Base-by-base conservation (phyloP, 495 filamentous ascomycete genomes). In the Chaetomium fimeti region DNA sequence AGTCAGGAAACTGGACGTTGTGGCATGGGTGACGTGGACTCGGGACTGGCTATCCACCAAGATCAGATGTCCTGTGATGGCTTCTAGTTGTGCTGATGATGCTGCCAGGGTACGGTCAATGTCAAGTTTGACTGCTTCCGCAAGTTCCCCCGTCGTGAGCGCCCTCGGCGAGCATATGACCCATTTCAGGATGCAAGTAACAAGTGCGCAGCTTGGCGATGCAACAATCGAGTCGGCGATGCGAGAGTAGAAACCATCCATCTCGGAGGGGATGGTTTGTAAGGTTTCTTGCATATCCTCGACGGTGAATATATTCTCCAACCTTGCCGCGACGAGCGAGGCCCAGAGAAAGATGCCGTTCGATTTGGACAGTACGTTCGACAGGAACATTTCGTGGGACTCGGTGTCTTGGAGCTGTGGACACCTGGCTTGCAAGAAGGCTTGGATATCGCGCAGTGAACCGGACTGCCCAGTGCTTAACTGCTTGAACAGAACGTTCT, bases 21-120 rank as follows among this genome's bases (percentile, higher is more conserved):
- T 70, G 56, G 61, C 57, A 38, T 70, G 68, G 43, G 66, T 63
- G 28, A 67, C 64, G n/a, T 68, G 65, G 6, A 68, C 58, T 42
- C 18, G 32, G 9, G 28, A 40, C 27, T 67, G 56, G 18, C 49
- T 57, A 29, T 69, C 63, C 38, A 69, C 64, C 5, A 52, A 64
- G 24, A 69, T 66, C 7, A 69, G 47, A 38, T 68, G 51, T 5
- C 65, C 64, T 20, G 25, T 68, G 62, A n/a, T 27, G 13, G 15
- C 18, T 47, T 53, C 42, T 3, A 68, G 60, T 20, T 57, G 42
- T 25, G 61, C 57, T 2, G 56, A 61, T 1, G 62, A 61, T 16
- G 43, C 43, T 28, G 58, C 11, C 20, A 70, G 62, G 4, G 62
- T 68, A 18, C 60, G 54, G 29, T 61, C 60, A 25, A 70, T 70